phyloP scores from a whole-genome alignment of 1,139 yeast genomes.

The Zhuliangozyma blackwelliae region DNA sequence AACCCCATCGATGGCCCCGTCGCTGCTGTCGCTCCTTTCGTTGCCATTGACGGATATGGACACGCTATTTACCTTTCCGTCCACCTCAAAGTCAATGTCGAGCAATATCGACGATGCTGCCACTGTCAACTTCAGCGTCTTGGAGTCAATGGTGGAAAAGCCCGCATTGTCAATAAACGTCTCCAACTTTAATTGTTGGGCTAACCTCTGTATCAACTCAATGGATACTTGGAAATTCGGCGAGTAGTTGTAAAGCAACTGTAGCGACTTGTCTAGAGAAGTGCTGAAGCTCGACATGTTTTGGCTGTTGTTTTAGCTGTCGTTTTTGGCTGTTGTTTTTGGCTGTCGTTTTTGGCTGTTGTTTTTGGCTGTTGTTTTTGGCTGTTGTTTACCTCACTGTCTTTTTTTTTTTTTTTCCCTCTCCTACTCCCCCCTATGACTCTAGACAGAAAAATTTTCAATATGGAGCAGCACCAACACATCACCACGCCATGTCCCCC shows the following conservation, averaged over 20 bases:
- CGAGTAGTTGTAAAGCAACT: conserved; percentile 29
- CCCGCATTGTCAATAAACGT: conserved; percentile 41
- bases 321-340: no score
- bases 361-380: background rate
- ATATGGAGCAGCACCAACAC: no score
- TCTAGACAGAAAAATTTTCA: no score
- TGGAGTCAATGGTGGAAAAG: conserved; percentile 16
- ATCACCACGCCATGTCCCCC: conserved; percentile 5
- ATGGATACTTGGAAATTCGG: conserved; percentile 30
- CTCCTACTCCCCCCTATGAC: no score
- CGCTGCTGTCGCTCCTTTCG: no score
- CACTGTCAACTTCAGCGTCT: conserved; percentile 32
- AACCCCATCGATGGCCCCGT: background rate
- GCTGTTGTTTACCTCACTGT: no score
- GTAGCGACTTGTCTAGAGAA: conserved; percentile 26
- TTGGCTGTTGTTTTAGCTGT: background rate
- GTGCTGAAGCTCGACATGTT: conserved; percentile 15
- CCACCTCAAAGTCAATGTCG: conserved; percentile 38
- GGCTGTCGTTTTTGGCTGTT: background rate
- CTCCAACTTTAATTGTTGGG: conserved; percentile 39
- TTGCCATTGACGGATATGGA: conserved; percentile 33
- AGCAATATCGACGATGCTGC: conserved; percentile 42
- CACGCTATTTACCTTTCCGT: conserved; percentile 22
- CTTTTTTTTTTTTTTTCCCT: no score
- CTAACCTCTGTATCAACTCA: conserved; percentile 37